Evolutionary conservation across 169 alveolate species (phyloP).

Genomic region (Plasmodium falciparum): DNA sequence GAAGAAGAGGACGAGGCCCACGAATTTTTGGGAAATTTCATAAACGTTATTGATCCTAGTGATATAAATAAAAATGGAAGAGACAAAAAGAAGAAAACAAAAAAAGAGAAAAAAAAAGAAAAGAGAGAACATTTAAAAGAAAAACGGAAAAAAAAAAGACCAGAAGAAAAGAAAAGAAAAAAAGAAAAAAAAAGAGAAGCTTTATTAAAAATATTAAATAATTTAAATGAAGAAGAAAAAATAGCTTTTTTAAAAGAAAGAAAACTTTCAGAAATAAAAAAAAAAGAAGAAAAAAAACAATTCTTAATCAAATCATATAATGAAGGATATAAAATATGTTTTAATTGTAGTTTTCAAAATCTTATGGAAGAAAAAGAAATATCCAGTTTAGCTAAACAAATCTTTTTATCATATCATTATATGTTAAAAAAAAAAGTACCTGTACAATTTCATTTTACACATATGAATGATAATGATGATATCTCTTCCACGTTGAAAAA

Average conservation of each 20-base stretch:
- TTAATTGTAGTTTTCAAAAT: constrained; percentile 79
- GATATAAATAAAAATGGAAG: constrained; percentile 25
- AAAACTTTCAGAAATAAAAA: constrained; percentile 67
- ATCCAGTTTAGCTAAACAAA: constrained; percentile 80
- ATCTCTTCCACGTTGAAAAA: constrained; percentile 64
- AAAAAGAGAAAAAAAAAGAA: constrained; percentile 60
- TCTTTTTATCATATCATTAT: constrained; percentile 77
- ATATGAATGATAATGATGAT: constrained; percentile 43
- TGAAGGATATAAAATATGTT: constrained; percentile 80
- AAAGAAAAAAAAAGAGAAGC: constrained; percentile 46
- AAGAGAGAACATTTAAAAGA: constrained; percentile 44
- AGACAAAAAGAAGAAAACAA: constrained; percentile 34
- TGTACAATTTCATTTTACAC: constrained; percentile 79
- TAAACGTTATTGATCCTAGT: constrained; percentile 41
- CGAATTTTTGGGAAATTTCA: constrained; percentile 3
- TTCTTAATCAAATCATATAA: constrained; percentile 55
- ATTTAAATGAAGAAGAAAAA: constrained; percentile 75
- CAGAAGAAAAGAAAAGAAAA: constrained; percentile 67
- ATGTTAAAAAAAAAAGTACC: constrained; percentile 78
- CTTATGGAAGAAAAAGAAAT: constrained; percentile 81
- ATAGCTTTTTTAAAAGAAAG: constrained; percentile 70
- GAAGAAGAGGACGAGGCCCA: constrained; percentile 4
- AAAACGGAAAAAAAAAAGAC: constrained; percentile 62
- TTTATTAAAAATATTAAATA: constrained; percentile 48
- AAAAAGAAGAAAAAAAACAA: constrained; percentile 66